These are phyloP conservation scores for Gracilaria caudata DNA, from an alignment of 23 red algal genomes.

Conservation along the genomic window DNA sequence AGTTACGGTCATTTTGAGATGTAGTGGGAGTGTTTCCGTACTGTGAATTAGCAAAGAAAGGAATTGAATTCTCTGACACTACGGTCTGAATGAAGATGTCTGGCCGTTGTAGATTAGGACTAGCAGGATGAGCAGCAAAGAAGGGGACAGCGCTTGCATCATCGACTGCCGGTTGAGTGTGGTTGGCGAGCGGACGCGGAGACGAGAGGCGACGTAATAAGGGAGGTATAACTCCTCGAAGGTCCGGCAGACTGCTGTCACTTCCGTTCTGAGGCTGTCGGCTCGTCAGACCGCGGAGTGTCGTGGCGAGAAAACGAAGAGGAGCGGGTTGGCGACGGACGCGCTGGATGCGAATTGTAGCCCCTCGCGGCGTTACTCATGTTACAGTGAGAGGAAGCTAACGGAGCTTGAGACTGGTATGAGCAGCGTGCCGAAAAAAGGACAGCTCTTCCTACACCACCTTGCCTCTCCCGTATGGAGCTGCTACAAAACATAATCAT, in stretches of 20 bases:
- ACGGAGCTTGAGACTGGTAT: too few relatives aligned
- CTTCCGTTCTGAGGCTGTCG: neutral
- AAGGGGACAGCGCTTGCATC: neutral
- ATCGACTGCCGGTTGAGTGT: neutral
- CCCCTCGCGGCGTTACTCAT: neutral
- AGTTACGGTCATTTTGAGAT: neutral
- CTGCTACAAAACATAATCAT: too few relatives aligned
- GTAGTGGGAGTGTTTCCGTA: neutral
- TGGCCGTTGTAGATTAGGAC: neutral
- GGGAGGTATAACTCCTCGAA: constrained; percentile 9
- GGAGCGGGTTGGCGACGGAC: neutral
- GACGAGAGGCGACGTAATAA: constrained; percentile 20
- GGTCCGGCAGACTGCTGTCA: constrained; percentile 12
- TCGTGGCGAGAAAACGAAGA: neutral
- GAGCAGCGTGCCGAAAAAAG: too few relatives aligned
- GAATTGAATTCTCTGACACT: constrained; percentile 2
- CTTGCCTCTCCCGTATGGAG: too few relatives aligned
- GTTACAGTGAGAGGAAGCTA: too few relatives aligned
- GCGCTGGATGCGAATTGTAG: neutral
- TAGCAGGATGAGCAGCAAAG: neutral
- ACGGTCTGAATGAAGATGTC: constrained; percentile 15
- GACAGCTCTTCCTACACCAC: too few relatives aligned
- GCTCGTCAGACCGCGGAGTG: neutral
- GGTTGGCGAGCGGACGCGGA: neutral
- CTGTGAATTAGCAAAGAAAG: constrained; percentile 9